Evolutionary conservation across 495 filamentous ascomycete species (phyloP).

Genomic region (Barbatosphaeria neglecta): DNA sequence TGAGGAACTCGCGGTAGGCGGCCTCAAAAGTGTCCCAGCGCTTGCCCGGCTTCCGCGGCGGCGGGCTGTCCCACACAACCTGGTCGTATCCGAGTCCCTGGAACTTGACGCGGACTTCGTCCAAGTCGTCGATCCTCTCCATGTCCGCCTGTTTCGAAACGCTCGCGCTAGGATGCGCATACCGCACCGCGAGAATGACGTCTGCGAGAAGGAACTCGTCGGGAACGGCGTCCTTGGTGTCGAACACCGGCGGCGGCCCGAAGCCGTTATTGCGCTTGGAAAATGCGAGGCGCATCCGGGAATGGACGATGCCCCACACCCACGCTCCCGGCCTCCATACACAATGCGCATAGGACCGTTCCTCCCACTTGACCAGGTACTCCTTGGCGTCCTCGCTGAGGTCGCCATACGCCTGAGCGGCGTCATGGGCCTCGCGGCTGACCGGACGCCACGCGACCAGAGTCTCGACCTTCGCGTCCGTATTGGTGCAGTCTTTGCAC

Average conservation of each 20-base stretch:
- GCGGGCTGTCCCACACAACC: slow-evolving; percentile 77
- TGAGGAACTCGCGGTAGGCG: slow-evolving; percentile 77
- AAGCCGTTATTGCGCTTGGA: slow-evolving; percentile 50
- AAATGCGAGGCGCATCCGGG: slow-evolving; percentile 61
- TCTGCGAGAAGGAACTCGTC: slow-evolving; percentile 78
- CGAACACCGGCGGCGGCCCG: slow-evolving; percentile 51
- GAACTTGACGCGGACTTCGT: slow-evolving; percentile 72
- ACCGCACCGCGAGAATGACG: slow-evolving; percentile 69
- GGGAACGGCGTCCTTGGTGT: slow-evolving; percentile 65
- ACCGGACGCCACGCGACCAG: slow-evolving; percentile 81
- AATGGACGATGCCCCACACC: slow-evolving; percentile 64
- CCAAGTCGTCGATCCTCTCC: slow-evolving; percentile 53
- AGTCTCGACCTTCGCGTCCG: slow-evolving; percentile 46
- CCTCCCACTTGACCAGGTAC: slow-evolving; percentile 83
- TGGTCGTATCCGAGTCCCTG: slow-evolving; percentile 94
- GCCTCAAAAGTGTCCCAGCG: slow-evolving; percentile 70
- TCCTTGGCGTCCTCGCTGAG: slow-evolving; percentile 59
- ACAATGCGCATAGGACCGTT: slow-evolving; percentile 64
- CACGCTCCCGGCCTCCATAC: slow-evolving; percentile 82
- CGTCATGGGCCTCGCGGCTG: slow-evolving; percentile 35
- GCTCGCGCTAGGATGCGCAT: slow-evolving; percentile 14
- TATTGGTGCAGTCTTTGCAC: slow-evolving; percentile 60
- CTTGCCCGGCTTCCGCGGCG: slow-evolving; percentile 49
- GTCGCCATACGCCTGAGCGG: slow-evolving; percentile 36
- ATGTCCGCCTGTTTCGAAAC: slow-evolving; percentile 54